Evolutionary conservation across 768 basidiomycete genomes (phyloP).

Genomic region (Amylocystis lapponica): DNA sequence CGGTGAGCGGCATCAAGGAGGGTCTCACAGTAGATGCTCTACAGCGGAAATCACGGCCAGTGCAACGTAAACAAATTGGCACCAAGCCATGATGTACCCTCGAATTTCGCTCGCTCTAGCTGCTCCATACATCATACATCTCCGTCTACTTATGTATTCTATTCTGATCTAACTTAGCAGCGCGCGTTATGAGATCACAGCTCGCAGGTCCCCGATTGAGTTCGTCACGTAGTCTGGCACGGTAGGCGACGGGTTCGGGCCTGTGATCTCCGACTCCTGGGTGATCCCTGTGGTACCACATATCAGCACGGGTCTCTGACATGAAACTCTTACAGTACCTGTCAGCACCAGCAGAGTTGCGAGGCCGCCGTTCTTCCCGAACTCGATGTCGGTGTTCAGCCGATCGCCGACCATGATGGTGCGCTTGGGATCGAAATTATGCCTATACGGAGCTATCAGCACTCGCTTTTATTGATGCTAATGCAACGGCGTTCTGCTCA

Average conservation of each 20-base stretch:
- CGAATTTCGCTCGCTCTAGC: neutral
- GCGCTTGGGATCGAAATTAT: constrained; percentile 76
- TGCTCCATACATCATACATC: neutral
- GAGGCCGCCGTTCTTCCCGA: constrained; percentile 83
- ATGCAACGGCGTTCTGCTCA: constrained; percentile 32
- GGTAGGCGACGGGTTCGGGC: constrained; percentile 60
- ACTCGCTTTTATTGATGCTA: neutral
- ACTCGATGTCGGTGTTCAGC: constrained; percentile 92
- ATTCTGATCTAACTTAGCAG: neutral
- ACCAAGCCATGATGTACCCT: neutral
- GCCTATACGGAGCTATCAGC: constrained; percentile 37
- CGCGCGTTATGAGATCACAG: constrained; percentile 5
- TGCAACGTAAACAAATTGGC: constrained; percentile 1
- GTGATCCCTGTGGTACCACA: constrained; percentile 58
- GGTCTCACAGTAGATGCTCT: constrained; percentile 17
- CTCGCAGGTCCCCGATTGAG: constrained; percentile 76
- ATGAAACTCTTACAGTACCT: constrained; percentile 38
- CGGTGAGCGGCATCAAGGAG: constrained; percentile 30
- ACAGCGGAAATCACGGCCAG: constrained; percentile 1
- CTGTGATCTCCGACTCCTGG: constrained; percentile 64
- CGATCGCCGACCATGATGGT: constrained; percentile 97
- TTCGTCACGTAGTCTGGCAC: constrained; percentile 78
- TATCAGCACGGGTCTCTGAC: neutral
- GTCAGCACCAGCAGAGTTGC: constrained; percentile 88
- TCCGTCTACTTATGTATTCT: neutral